These are phyloP conservation scores for Zygosaccharomyces bisporus DNA, from an alignment of 805 yeast species.

Conservation along the genomic window DNA sequence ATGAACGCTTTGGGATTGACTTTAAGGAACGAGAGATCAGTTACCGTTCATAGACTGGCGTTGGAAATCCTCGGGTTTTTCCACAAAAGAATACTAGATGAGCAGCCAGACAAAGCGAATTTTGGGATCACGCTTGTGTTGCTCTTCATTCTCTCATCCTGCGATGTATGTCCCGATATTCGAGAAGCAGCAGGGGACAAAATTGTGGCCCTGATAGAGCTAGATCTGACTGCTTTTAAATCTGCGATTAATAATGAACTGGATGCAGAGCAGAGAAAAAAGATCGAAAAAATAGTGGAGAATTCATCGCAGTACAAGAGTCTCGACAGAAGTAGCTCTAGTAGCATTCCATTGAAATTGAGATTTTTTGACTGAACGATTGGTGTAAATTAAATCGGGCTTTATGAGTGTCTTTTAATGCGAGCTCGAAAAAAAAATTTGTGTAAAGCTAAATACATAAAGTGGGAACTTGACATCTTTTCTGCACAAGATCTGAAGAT, in stretches of 20 bases:
- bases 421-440: constrained; percentile 8
- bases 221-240: constrained; percentile 49
- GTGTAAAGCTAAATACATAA: not conserved
- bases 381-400: not conserved
- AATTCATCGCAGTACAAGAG: constrained; percentile 4
- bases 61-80: constrained; percentile 39
- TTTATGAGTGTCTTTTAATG: not conserved
- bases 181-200: constrained; percentile 45
- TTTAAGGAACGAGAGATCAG: constrained; percentile 11
- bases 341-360: constrained; percentile 3
- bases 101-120: constrained; percentile 1
- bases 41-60: constrained; percentile 6
- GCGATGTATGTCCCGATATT: constrained; percentile 23
- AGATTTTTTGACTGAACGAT: constrained; percentile 8
- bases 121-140: constrained; percentile 20
- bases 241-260: constrained; percentile 40
- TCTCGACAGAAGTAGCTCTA: not conserved
- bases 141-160: constrained; percentile 40
- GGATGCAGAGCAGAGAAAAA: constrained; percentile 37
- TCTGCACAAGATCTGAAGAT: too few species aligned
- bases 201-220: constrained; percentile 44
- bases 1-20: constrained; percentile 44
- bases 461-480: not conserved
- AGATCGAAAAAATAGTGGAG: constrained; percentile 20
- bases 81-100: constrained; percentile 37